phyloP scores from a whole-genome alignment of 2,329 filamentous ascomycete species.

The Elsinoe ampelina region DNA sequence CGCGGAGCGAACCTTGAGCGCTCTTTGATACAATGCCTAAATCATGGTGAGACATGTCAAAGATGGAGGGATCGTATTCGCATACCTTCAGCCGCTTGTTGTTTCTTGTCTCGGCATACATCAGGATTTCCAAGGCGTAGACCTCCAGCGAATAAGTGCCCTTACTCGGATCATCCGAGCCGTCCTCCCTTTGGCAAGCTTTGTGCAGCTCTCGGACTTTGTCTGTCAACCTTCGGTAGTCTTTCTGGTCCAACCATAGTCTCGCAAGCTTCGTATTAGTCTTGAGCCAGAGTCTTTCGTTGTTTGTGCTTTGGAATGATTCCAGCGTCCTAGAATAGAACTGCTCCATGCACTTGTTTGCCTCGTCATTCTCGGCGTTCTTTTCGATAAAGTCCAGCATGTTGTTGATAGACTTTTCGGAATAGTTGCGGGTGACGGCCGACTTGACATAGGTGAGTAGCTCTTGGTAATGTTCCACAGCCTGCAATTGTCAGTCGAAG shows the following conservation, averaged over 20 bases:
- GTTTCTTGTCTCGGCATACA: conserved; percentile 94
- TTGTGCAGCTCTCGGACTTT: conserved; percentile 84
- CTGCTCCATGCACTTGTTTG: conserved; percentile 76
- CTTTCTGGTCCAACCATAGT: conserved; percentile 81
- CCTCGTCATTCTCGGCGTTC: conserved; percentile 60
- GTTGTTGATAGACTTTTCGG: conserved; percentile 98
- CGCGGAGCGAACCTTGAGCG: conserved; percentile 86
- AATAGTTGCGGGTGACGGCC: conserved; percentile 94
- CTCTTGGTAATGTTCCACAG: conserved; percentile 84
- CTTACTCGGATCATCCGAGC: conserved; percentile 83
- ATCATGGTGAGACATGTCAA: conserved; percentile 15
- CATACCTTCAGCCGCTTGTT: conserved; percentile 84
- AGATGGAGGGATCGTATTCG: conserved; percentile 16
- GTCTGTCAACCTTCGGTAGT: conserved; percentile 68
- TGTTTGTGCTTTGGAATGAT: conserved; percentile 95
- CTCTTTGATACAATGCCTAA: conserved; percentile 73
- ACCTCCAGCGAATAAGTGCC: conserved; percentile 94
- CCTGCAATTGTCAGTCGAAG: conserved; percentile 44
- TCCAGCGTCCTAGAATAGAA: conserved; percentile 91
- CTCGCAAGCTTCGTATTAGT: conserved; percentile 96
- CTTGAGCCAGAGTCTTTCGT: conserved; percentile 93
- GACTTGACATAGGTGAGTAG: conserved; percentile 96
- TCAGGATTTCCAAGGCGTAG: conserved; percentile 95
- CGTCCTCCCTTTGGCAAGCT: conserved; percentile 79
- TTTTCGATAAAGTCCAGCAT: conserved; percentile 98